Evolutionary conservation across 768 basidiomycete species (phyloP), one percentile per base, ranked within the genome.

Genomic region (Tulasnella sp.): DNA sequence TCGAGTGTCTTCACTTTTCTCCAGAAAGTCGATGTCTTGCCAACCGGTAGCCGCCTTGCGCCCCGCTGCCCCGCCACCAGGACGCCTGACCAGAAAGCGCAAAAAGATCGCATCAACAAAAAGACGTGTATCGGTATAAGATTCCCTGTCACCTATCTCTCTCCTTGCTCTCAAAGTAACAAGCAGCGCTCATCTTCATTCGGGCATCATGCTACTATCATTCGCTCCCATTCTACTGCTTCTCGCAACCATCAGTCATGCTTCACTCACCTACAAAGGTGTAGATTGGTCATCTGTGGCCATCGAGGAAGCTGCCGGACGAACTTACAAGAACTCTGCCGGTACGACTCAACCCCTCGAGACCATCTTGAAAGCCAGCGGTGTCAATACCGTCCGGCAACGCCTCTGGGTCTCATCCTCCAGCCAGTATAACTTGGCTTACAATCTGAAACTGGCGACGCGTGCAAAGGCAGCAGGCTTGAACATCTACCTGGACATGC

Each of bases 271-370:
- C 11, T 81, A 75, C 67, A 74, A 72, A 34, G 80, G 77, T 38
- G 80, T 80, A 11, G 81, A 82, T 66, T 76, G 81, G 63, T 79
- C 78, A 24, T 80, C 78, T 1, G 65, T 83, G 21, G 65, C 72
- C 41, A 74, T 79, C 54, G 73, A 81, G 5, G 80, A 83, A 66
- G 70, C 72, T n/a, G 65, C 72, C 1, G 80, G 80, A 8, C 65
- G 70, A 15, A 67, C 63, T 0, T 81, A 75, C 69, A 72, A 74
- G 24, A 78, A 80, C 60, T 66, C 68, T 21, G 73, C 73, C 1
- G 68, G 66, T 25, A 70, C 70, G 61, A 54, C 62, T 30, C 59
- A 65, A 49, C 63, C 70, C 1, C 76, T 81, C 60, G 81, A 84
- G 64, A 74, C 70, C 0, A 83, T 84, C 55, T 70, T 82, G 5